Evolutionary conservation across 345 rosid genomes (phyloP).

Genomic region (Aethionema arabicum): DNA sequence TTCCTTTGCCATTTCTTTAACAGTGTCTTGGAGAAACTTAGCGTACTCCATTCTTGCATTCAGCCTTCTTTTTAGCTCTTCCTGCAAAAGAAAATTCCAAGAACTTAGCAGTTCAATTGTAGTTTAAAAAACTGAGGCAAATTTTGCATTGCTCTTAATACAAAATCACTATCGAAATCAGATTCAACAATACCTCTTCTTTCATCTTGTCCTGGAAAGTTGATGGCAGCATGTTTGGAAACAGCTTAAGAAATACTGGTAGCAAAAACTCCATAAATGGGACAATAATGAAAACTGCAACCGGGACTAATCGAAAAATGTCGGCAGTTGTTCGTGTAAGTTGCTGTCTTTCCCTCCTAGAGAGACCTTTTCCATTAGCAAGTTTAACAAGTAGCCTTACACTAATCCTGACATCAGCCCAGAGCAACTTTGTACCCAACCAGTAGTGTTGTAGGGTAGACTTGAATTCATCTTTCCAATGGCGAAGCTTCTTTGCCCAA

Average conservation of each 20-base stretch:
- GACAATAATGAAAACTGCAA: conserved; percentile 87
- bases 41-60: conserved; percentile 96
- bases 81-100: conserved; percentile 51
- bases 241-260: conserved; percentile 80
- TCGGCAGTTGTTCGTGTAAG: conserved; percentile 83
- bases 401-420: conserved; percentile 91
- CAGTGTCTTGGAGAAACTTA: conserved; percentile 96
- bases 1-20: conserved; percentile 99
- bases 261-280: conserved; percentile 98
- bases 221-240: conserved; percentile 97
- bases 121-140: neutral
- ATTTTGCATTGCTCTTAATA: conserved; percentile 16
- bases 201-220: conserved; percentile 98
- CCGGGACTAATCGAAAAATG: conserved; percentile 78
- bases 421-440: conserved; percentile 85
- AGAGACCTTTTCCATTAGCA: conserved; percentile 85
- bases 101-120: neutral
- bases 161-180: neutral
- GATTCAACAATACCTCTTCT: conserved; percentile 66
- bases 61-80: conserved; percentile 76
- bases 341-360: conserved; percentile 85
- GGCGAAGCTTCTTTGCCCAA: conserved; percentile 83
- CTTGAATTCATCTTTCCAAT: conserved; percentile 89
- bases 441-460: conserved; percentile 92
- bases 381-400: conserved; percentile 82